phyloP scores from a whole-genome alignment of 2,329 filamentous ascomycete genomes.

The Cordyceps militaris region DNA sequence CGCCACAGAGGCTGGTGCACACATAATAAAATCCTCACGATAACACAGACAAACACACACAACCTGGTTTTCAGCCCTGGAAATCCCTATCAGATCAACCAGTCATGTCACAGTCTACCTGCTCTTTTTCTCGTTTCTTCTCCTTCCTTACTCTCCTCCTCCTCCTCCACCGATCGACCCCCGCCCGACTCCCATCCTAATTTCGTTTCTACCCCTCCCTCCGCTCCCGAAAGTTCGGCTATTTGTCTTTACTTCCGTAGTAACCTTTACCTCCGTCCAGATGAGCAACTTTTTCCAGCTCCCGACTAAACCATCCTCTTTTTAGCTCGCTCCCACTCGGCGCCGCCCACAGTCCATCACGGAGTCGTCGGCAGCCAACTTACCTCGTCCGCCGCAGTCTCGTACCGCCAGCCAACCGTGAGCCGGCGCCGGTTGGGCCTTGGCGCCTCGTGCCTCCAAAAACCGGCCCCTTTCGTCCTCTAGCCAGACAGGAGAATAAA shows the following conservation, averaged over 20 bases:
- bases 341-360: background rate
- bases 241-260: too few relatives aligned
- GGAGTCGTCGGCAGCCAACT: constrained; percentile 8
- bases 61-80: background rate
- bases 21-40: background rate
- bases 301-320: too few relatives aligned
- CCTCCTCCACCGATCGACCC: too few relatives aligned
- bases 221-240: too few relatives aligned
- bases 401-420: background rate
- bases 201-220: too few relatives aligned
- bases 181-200: too few relatives aligned
- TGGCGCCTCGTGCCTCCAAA: background rate
- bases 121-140: background rate
- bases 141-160: background rate
- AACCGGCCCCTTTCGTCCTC: background rate
- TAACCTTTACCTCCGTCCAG: too few relatives aligned
- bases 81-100: too few relatives aligned
- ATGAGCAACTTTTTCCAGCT: too few relatives aligned
- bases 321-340: too few relatives aligned
- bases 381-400: background rate
- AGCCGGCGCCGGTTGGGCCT: background rate
- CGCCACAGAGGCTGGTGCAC: background rate
- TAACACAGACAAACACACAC: background rate
- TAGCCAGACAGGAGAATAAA: background rate
- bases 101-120: too few relatives aligned